Base-by-base conservation (phyloP, 805 yeast species). In the Dipodascopsis tothii region DNA sequence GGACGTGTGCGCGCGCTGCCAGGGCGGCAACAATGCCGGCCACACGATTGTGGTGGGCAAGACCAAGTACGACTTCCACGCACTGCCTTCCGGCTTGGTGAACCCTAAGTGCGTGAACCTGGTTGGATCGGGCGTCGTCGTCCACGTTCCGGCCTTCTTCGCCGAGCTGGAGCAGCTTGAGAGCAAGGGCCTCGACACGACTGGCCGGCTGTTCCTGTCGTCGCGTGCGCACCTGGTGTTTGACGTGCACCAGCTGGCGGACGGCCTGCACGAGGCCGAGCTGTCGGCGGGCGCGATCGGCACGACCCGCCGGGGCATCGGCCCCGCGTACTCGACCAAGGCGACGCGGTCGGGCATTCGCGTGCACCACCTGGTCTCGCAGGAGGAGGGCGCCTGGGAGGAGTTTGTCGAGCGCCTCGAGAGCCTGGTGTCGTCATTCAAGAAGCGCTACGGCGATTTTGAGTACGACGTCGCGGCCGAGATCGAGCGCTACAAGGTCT, bases 21-120 rank as follows among this genome's bases (percentile, higher is more conserved):
- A 66, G 63, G 99, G 99, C 67, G 99, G 99, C 61, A 92, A 92
- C 73, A 92, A 92, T 63, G 99, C 99, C 22, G 99, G 99, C 28
- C 99, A 92, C 66, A 92, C 99, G 35, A 92, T 92, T 60, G 96
- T 92, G 39, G 98, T 87, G 40, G 79, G 80, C 48, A 81, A 79
- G 37, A 74, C 74, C 59, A 90, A 87, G 67, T 92, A 88, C 63
- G 98, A 92, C 65, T 92, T 92, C 81, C 98, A 92, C 70, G 90
- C 92, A 95, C 77, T 92, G 51, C 98, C 98, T 17, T 85, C 96
- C 6, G 98, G 98, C n/a, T 75, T 92, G 52, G 94, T 92, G 48
- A 92, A 92, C 64, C 87, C 92, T 49, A 81, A 83, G 45, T 92
- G 98, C 69, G 68, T 73, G 57, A 92, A 92, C 68, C 69, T 92